Percentiles rank a stretch among this genome's conserved stretches.
Conservation (phyloP, 139 green algal species). For the Pseudopediastrum boryanum region DNA sequence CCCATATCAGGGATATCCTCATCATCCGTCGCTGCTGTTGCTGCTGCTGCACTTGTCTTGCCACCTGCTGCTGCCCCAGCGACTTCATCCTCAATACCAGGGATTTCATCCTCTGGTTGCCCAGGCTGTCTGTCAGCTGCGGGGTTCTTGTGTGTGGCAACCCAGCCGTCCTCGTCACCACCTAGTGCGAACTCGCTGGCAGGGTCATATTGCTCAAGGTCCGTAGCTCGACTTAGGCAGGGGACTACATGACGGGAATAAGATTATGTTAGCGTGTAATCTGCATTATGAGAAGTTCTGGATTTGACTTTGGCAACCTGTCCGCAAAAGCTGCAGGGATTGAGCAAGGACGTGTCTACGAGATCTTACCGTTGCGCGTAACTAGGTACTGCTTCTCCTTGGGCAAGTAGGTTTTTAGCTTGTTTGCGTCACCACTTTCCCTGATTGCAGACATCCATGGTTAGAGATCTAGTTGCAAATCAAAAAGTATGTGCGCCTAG, state of each 20-base stretch:
- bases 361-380: conserved; percentile 76
- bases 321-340: no score
- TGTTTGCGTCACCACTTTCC: conserved; percentile 75
- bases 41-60: conserved; percentile 9
- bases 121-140: background rate
- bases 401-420: conserved; percentile 71
- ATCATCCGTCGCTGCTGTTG: conserved; percentile 42
- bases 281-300: no score
- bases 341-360: background rate
- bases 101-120: background rate
- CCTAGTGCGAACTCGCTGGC: conserved; percentile 58
- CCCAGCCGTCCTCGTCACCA: conserved; percentile 73
- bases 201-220: conserved; percentile 62
- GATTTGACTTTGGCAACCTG: no score
- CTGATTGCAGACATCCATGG: conserved; percentile 44
- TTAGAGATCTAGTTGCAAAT: background rate
- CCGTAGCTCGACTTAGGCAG: conserved; percentile 74
- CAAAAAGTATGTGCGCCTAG: background rate
- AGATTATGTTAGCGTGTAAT: no score
- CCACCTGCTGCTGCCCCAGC: conserved; percentile 8
- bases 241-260: conserved; percentile 81
- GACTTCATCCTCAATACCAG: conserved; percentile 12
- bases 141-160: conserved; percentile 58
- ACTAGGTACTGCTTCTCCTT: conserved; percentile 88
- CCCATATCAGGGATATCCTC: conserved; percentile 81